phyloP scores from a whole-genome alignment of 2,329 filamentous ascomycete genomes.

The Botryosphaeria dothidea region DNA sequence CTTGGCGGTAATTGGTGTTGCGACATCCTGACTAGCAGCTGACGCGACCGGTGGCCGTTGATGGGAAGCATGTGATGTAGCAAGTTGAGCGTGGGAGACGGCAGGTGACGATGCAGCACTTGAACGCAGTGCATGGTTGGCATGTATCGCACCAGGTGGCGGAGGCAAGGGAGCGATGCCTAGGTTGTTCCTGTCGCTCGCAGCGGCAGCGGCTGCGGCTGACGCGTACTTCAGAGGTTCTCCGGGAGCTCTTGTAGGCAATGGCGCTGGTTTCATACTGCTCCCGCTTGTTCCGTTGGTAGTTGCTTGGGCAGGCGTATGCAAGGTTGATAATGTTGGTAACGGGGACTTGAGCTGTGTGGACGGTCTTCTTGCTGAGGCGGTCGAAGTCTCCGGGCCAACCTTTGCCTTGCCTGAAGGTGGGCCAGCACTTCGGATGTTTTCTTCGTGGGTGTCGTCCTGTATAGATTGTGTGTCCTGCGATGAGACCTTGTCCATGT shows the following conservation, averaged over 20 bases:
- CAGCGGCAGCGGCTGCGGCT: conserved; percentile 88
- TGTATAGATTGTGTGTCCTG: conserved; percentile 92
- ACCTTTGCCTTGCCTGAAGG: conserved; percentile 56
- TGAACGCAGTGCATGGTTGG: conserved; percentile 49
- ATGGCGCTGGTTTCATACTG: conserved; percentile 88
- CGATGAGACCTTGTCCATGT: conserved; percentile 87
- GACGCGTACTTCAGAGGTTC: conserved; percentile 97
- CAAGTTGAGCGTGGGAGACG: conserved; percentile 40
- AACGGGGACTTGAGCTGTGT: conserved; percentile 91
- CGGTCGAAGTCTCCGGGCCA: conserved; percentile 57
- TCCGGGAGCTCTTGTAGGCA: conserved; percentile 80
- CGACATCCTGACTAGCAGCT: conserved; percentile 40
- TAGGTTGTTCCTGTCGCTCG: conserved; percentile 82
- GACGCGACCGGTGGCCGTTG: conserved; percentile 38
- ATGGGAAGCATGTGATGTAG: conserved; percentile 19
- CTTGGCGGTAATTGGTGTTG: conserved; percentile 45
- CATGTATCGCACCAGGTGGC: conserved; percentile 67
- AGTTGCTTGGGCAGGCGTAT: conserved; percentile 67
- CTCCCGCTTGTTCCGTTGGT: conserved; percentile 61
- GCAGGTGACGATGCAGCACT: conserved; percentile 60
- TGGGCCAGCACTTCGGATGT: conserved; percentile 52
- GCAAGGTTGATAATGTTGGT: conserved; percentile 87
- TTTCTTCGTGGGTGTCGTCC: conserved; percentile 71
- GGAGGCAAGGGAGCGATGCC: conserved; percentile 93
- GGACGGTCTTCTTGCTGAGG: conserved; percentile 70